These are phyloP conservation scores for Petasospora rhodanensis DNA, from an alignment of 1,139 yeast genomes.

Conservation along the genomic window DNA sequence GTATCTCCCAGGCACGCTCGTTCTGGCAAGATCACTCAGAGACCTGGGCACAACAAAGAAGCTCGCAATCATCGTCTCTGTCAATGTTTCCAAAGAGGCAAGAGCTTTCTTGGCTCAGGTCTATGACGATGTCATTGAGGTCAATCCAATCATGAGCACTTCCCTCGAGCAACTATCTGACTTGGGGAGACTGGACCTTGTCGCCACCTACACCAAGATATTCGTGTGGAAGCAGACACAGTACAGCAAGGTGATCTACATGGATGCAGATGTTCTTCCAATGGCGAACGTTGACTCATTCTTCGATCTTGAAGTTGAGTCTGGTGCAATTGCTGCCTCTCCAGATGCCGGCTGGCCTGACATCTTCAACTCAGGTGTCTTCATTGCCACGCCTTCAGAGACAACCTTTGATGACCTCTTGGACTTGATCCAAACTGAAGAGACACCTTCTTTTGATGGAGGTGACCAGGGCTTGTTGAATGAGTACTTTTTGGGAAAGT, in stretches of 20 bases:
- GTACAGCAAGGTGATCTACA: constrained; percentile 59
- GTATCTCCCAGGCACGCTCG: constrained; percentile 74
- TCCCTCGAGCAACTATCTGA: constrained; percentile 35
- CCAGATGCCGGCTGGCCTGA: constrained; percentile 97
- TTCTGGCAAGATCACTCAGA: constrained; percentile 44
- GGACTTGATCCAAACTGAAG: constrained; percentile 29
- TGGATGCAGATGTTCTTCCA: constrained; percentile 82
- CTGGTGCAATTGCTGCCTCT: constrained; percentile 49
- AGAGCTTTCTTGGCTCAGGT: constrained; percentile 22
- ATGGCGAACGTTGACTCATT: constrained; percentile 40
- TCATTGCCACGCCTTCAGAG: constrained; percentile 57
- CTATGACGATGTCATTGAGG: constrained; percentile 31
- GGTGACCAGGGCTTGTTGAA: constrained; percentile 93
- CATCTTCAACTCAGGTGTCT: constrained; percentile 83
- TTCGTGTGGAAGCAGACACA: constrained; percentile 62
- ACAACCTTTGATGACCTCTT: constrained; percentile 42
- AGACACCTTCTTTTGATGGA: constrained; percentile 72
- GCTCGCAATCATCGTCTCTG: constrained; percentile 22
- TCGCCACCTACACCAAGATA: constrained; percentile 65
- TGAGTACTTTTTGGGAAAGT: constrained; percentile 58
- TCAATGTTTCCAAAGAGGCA: constrained; percentile 13
- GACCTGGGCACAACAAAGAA: constrained; percentile 19
- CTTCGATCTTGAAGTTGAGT: constrained; percentile 36
- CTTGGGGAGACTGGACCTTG: constrained; percentile 69
- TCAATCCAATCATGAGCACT: constrained; percentile 27